phyloP scores from a whole-genome alignment of 2,329 filamentous ascomycete genomes.

The Verticillium albo-atrum region DNA sequence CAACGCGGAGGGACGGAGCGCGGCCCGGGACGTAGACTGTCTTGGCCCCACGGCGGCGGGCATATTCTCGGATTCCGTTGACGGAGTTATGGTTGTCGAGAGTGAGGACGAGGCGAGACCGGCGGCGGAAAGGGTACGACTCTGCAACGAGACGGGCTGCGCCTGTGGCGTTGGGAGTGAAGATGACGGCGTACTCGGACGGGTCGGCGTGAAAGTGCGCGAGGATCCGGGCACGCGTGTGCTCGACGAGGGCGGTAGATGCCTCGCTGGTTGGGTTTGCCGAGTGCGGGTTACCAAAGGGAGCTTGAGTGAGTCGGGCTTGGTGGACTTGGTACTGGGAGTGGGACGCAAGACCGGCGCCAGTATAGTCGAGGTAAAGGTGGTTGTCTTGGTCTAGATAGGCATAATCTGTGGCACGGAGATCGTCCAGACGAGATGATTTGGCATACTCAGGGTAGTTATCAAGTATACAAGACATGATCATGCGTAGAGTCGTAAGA shows the following conservation, averaged over 20 bases:
- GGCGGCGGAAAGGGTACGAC: conserved; percentile 26
- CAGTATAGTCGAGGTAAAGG: conserved; percentile 37
- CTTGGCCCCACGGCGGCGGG: conserved; percentile 16
- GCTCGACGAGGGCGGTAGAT: conserved; percentile 26
- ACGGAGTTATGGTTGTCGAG: conserved; percentile 38
- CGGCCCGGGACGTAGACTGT: conserved; percentile 25
- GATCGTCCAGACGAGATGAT: conserved; percentile 23
- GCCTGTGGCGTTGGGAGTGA: conserved; percentile 34
- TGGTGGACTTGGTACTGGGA: conserved; percentile 26
- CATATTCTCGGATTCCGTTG: conserved; percentile 32
- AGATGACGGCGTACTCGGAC: conserved; percentile 33
- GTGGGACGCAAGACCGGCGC: conserved; percentile 27
- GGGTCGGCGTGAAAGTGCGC: conserved; percentile 26
- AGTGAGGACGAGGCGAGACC: conserved; percentile 25
- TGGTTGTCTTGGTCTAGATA: conserved; percentile 32
- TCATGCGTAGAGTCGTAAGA: neutral
- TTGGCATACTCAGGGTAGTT: conserved; percentile 27
- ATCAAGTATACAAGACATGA: conserved; percentile 9
- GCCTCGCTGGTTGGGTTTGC: conserved; percentile 29
- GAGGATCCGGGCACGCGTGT: conserved; percentile 24
- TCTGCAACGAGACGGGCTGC: conserved; percentile 34
- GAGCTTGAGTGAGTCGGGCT: conserved; percentile 18
- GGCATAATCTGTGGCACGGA: conserved; percentile 27
- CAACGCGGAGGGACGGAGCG: conserved; percentile 22
- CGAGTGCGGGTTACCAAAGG: conserved; percentile 37